These are phyloP conservation scores for Aspergillus chevalieri DNA, from an alignment of 2,329 filamentous ascomycete genomes.

Conservation along the genomic window DNA sequence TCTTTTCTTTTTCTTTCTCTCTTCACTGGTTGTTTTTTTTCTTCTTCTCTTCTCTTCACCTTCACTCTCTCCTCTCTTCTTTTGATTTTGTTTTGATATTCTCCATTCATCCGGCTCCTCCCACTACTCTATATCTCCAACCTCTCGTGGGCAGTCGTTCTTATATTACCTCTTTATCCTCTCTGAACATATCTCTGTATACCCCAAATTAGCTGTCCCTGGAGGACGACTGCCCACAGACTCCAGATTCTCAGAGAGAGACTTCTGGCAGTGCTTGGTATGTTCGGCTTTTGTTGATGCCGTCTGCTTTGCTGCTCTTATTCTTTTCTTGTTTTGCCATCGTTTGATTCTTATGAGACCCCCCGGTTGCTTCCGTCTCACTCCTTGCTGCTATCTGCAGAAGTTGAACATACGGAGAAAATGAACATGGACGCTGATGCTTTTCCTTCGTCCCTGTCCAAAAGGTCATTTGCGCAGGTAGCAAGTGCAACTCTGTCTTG, in stretches of 20 bases:
- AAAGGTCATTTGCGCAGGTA: constrained; percentile 38
- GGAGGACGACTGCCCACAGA: constrained; percentile 34
- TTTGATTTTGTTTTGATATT: constrained; percentile 7
- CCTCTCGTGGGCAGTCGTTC: constrained; percentile 20
- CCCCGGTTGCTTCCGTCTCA: constrained; percentile 15
- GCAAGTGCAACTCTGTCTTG: constrained; percentile 27
- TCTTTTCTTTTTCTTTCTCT: constrained; percentile 9
- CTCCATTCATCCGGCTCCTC: not conserved
- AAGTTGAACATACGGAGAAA: not conserved
- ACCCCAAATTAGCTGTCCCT: constrained; percentile 18
- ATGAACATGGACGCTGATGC: constrained; percentile 23
- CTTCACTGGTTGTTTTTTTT: constrained; percentile 9
- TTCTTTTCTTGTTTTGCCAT: constrained; percentile 8
- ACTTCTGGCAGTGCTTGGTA: constrained; percentile 18
- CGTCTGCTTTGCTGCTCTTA: constrained; percentile 2
- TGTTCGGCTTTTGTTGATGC: constrained; percentile 11
- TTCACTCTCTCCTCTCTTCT: constrained; percentile 8
- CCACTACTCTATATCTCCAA: constrained; percentile 3
- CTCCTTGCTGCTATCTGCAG: constrained; percentile 20
- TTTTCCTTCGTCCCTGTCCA: constrained; percentile 15
- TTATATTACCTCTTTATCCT: constrained; percentile 10
- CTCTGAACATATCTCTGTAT: not conserved
- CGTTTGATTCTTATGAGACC: constrained; percentile 7
- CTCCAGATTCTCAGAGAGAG: constrained; percentile 10
- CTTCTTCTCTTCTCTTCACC: constrained; percentile 8